A percentile compares a stretch with the other conserved stretches of the same genome.
phyloP scores from a whole-genome alignment of 176 grass and related monocot species.

The Metroxylon sagu region DNA sequence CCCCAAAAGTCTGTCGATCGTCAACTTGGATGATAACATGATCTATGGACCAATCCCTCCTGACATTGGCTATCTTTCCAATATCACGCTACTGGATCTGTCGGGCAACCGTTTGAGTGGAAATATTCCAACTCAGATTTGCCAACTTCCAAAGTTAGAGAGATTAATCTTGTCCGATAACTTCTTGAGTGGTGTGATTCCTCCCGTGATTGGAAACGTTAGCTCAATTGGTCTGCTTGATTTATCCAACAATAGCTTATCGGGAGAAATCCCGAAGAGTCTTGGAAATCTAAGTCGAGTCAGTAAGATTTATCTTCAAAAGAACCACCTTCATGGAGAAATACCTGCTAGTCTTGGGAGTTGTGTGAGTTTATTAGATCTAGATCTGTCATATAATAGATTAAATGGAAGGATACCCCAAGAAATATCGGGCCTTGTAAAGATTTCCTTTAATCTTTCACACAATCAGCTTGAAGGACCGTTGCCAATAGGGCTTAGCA shows the following conservation, averaged over 20 bases:
- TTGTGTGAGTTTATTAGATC: constrained; percentile 4
- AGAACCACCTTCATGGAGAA: constrained; percentile 38
- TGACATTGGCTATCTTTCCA: constrained; percentile 41
- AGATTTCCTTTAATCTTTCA: constrained; percentile 56
- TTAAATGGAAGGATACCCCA: constrained; percentile 39
- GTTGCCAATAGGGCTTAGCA: constrained; percentile 34
- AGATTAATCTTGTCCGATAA: constrained; percentile 48
- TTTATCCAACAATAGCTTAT: constrained; percentile 44
- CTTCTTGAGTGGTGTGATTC: constrained; percentile 32
- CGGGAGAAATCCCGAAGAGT: constrained; percentile 40
- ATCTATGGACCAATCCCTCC: constrained; percentile 53
- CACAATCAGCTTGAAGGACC: constrained; percentile 49
- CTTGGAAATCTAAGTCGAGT: constrained; percentile 36
- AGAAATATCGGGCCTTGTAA: constrained; percentile 29
- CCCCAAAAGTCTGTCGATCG: constrained; percentile 11
- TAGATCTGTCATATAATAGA: constrained; percentile 66
- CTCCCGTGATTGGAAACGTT: constrained; percentile 38
- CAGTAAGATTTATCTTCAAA: constrained; percentile 23
- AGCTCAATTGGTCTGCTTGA: constrained; percentile 39
- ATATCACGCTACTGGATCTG: constrained; percentile 60
- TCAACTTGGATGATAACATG: constrained; percentile 52
- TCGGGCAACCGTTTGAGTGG: constrained; percentile 54
- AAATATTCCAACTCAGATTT: constrained; percentile 46
- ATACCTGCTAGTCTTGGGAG: constrained; percentile 50
- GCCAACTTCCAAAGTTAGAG: constrained; percentile 28